Evolutionary conservation across 805 yeast genomes (phyloP).

Genomic region (Starmerella bombicola): DNA sequence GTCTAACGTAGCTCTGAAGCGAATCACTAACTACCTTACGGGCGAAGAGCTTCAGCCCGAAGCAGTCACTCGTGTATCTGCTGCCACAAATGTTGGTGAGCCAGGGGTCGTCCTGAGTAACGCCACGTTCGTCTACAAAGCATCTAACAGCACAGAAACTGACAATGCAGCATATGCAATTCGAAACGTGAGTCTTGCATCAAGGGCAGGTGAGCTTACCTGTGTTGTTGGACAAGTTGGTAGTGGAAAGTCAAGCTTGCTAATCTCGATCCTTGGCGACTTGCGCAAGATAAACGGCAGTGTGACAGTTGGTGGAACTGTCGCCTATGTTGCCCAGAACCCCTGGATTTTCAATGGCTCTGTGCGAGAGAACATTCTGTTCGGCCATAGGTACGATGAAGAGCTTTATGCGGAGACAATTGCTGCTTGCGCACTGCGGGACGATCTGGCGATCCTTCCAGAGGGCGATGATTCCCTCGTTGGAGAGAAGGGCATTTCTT

Average conservation of each 20-base stretch:
- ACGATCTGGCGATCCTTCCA: conserved; percentile 53
- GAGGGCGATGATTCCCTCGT: conserved; percentile 71
- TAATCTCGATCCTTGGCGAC: conserved; percentile 75
- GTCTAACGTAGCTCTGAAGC: conserved; percentile 45
- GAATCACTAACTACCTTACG: conserved; percentile 62
- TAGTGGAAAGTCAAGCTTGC: conserved; percentile 71
- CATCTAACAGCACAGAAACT: conserved; percentile 29
- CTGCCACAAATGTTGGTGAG: conserved; percentile 60
- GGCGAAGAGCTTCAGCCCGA: conserved; percentile 69
- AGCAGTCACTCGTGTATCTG: conserved; percentile 47
- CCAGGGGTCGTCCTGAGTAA: conserved; percentile 33
- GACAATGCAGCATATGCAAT: conserved; percentile 47
- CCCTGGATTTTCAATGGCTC: conserved; percentile 98
- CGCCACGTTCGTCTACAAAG: conserved; percentile 43
- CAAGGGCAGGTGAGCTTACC: conserved; percentile 65
- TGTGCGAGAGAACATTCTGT: conserved; percentile 61
- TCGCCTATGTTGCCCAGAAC: conserved; percentile 80
- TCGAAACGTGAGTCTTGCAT: conserved; percentile 50
- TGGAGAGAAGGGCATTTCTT: conserved; percentile 74
- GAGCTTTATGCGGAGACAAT: conserved; percentile 43
- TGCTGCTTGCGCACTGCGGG: conserved; percentile 51
- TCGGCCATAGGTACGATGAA: conserved; percentile 47
- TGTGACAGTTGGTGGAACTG: conserved; percentile 57
- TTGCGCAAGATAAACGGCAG: conserved; percentile 62
- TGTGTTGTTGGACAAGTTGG: conserved; percentile 91